These are phyloP conservation scores for Arthrobotrys entomopaga DNA, from an alignment of 2,329 filamentous ascomycete species.

Conservation along the genomic window DNA sequence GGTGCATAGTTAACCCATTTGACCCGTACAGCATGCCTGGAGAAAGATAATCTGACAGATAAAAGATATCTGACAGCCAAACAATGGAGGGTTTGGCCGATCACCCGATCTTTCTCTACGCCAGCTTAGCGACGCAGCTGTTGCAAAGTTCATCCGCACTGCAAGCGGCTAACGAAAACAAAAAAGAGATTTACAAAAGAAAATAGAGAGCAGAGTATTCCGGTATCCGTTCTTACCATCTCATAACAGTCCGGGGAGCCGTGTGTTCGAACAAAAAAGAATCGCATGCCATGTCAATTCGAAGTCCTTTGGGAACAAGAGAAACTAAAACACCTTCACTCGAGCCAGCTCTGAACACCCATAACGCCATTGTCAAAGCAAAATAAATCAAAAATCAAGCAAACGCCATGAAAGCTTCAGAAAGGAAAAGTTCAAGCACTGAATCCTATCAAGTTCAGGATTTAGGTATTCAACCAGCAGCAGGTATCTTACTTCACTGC, in stretches of 20 bases:
- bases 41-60: too few relatives aligned
- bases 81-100: too few relatives aligned
- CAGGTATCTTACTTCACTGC: conserved; percentile 13
- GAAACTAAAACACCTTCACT: conserved; percentile 6
- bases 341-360: not conserved
- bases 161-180: not conserved
- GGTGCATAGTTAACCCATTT: too few relatives aligned
- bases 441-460: too few relatives aligned
- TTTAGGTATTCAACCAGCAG: too few relatives aligned
- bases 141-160: too few relatives aligned
- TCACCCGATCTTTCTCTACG: too few relatives aligned
- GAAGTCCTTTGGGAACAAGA: not conserved
- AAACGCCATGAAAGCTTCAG: not conserved
- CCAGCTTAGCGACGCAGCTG: too few relatives aligned
- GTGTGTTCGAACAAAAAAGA: not conserved
- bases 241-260: not conserved
- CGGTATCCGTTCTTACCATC: not conserved
- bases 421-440: not conserved
- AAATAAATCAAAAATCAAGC: not conserved
- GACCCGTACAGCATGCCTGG: too few relatives aligned
- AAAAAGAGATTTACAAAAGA: not conserved
- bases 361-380: not conserved
- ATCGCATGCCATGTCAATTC: not conserved
- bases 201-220: not conserved
- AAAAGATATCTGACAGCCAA: too few relatives aligned